These are phyloP conservation scores for Hygrocybe punicea DNA, from an alignment of 768 basidiomycete genomes.

Conservation along the genomic window DNA sequence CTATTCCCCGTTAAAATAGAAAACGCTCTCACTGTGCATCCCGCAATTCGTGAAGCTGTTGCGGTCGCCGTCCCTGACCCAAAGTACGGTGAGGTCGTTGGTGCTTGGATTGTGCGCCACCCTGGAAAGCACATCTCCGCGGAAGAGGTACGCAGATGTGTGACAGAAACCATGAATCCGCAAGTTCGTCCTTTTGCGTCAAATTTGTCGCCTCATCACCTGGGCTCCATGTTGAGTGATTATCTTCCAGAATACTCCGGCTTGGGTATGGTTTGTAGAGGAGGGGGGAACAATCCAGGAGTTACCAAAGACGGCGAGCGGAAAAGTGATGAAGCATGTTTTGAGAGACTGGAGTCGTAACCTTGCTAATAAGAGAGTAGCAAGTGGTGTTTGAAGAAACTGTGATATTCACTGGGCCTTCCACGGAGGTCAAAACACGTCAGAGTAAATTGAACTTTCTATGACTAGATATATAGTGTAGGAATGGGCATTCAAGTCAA, in stretches of 20 bases:
- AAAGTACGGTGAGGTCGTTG: slow-evolving; percentile 74
- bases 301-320: slow-evolving; percentile 82
- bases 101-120: slow-evolving; percentile 69
- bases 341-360: slow-evolving; percentile 66
- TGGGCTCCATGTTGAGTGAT: slow-evolving; percentile 2
- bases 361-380: slow-evolving; percentile 44
- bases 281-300: slow-evolving; percentile 57
- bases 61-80: slow-evolving; percentile 67
- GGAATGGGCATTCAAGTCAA: too few relatives aligned
- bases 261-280: slow-evolving; percentile 81
- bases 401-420: too few relatives aligned
- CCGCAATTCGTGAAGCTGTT: slow-evolving; percentile 65
- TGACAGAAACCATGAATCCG: slow-evolving; percentile 66
- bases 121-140: slow-evolving; percentile 39
- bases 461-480: too few relatives aligned
- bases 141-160: slow-evolving; percentile 53
- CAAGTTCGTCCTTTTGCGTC: slow-evolving; percentile 48
- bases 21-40: slow-evolving; percentile 58
- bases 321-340: slow-evolving; percentile 82
- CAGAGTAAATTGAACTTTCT: too few relatives aligned
- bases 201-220: slow-evolving; percentile 6
- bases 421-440: too few relatives aligned
- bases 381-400: slow-evolving; percentile 37
- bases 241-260: slow-evolving; percentile 62
- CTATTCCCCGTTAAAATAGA: slow-evolving; percentile 84